Conservation (phyloP, 2,329 filamentous ascomycete genomes). For the Coniosporium tulheliwenetii region DNA sequence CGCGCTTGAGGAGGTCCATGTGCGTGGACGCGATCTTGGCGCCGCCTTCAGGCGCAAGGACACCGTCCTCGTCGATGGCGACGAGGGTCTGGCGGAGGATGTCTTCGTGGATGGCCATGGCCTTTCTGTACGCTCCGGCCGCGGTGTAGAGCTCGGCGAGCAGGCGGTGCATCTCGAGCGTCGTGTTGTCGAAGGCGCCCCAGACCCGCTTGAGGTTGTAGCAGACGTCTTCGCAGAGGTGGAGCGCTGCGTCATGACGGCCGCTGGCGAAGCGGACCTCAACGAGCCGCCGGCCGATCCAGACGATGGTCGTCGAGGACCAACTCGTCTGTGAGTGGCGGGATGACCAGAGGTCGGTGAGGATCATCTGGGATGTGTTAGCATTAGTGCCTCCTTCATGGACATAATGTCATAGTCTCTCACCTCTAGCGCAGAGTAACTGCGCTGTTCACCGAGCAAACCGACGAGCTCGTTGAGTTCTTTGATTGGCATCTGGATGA, state of each 20-base stretch:
- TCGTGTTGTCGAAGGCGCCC: conserved; percentile 30
- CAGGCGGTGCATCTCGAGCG: conserved; percentile 33
- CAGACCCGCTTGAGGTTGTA: conserved; percentile 40
- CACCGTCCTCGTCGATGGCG: conserved; percentile 11
- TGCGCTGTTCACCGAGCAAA: conserved; percentile 31
- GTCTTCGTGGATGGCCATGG: conserved; percentile 9
- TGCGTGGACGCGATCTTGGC: conserved; percentile 22
- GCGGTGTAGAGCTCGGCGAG: conserved; percentile 34
- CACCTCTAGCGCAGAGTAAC: conserved; percentile 30
- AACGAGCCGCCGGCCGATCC: conserved; percentile 37
- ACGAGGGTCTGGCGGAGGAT: conserved; percentile 12
- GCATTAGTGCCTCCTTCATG: no score
- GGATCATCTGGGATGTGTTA: conserved; percentile 10
- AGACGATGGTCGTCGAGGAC: conserved; percentile 29
- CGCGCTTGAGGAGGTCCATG: conserved; percentile 19
- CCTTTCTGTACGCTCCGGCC: conserved; percentile 21
- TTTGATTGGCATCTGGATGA: conserved; percentile 25
- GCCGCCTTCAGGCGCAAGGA: conserved; percentile 18
- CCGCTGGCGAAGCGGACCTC: conserved; percentile 35
- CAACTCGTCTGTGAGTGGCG: conserved; percentile 29
- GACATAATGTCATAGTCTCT: conserved; percentile 1
- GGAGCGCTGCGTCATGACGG: conserved; percentile 25
- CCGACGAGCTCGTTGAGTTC: conserved; percentile 30
- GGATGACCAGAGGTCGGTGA: conserved; percentile 30
- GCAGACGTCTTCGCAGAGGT: conserved; percentile 36